Evolutionary conservation across 2,329 filamentous ascomycete species (phyloP).

Genomic region (Graphium sp.): DNA sequence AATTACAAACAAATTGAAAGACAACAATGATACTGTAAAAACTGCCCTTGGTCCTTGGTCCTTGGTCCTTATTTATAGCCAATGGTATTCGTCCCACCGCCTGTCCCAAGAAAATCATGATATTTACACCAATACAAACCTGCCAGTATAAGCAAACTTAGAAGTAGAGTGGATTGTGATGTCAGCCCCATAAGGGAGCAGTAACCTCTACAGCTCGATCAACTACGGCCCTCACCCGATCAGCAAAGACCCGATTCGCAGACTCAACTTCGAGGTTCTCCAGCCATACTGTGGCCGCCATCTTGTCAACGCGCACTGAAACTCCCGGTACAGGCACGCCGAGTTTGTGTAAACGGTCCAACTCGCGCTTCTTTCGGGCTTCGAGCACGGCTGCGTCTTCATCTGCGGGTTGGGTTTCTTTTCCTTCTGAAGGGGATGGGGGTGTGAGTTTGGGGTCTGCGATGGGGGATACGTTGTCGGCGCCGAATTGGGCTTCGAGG

Average conservation of each 20-base stretch:
- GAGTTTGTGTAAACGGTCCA: slow-evolving; percentile 62
- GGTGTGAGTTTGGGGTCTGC: slow-evolving; percentile 39
- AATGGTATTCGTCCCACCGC: too few species aligned
- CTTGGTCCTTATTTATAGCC: too few species aligned
- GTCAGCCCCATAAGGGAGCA: slow-evolving; percentile 49
- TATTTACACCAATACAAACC: too few species aligned
- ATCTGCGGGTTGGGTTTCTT: slow-evolving; percentile 10
- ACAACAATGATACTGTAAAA: too few species aligned
- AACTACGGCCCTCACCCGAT: slow-evolving; percentile 75
- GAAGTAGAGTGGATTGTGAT: too few species aligned
- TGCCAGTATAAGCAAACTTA: too few species aligned
- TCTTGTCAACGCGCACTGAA: slow-evolving; percentile 73
- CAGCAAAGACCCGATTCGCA: slow-evolving; percentile 57
- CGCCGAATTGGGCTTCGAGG: slow-evolving; percentile 89
- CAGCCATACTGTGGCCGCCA: slow-evolving; percentile 77
- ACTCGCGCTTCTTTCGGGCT: slow-evolving; percentile 43
- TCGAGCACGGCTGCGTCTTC: slow-evolving; percentile 11
- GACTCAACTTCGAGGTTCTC: slow-evolving; percentile 88
- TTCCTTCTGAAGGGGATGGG: slow-evolving; percentile 15
- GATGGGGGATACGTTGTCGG: slow-evolving; percentile 66
- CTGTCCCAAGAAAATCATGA: too few species aligned
- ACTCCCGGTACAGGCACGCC: slow-evolving; percentile 87
- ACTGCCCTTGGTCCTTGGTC: too few species aligned
- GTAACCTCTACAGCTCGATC: slow-evolving; percentile 81
- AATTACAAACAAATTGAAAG: too few species aligned